Conservation (phyloP, 768 basidiomycete species). For the Leccinum fibrillosum region DNA sequence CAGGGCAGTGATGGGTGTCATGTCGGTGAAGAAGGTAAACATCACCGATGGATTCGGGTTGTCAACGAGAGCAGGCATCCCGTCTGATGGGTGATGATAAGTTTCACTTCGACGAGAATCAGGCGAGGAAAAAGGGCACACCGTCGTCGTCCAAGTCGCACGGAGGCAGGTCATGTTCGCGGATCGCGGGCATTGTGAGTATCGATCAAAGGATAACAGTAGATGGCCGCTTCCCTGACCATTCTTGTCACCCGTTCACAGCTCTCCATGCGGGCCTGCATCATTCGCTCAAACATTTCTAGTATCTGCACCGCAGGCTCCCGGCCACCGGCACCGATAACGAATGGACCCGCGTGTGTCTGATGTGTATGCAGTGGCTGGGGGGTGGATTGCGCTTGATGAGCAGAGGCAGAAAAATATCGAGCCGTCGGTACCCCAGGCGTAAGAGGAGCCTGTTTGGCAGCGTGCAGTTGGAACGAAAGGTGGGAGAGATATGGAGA, state of each 20-base stretch:
- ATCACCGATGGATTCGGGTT: constrained; percentile 49
- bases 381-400: constrained; percentile 1
- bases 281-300: constrained; percentile 67
- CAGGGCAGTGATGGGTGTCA: constrained; percentile 51
- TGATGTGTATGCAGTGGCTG: constrained; percentile 13
- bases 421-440: constrained; percentile 10
- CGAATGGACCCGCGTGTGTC: constrained; percentile 20
- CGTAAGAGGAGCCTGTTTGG: constrained; percentile 11
- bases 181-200: no score
- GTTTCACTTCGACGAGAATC: no score
- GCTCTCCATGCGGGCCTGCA: constrained; percentile 74
- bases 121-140: no score
- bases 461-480: constrained; percentile 24
- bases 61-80: constrained; percentile 52
- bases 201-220: no score
- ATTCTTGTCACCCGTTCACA: constrained; percentile 64
- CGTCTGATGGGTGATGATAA: constrained; percentile 37
- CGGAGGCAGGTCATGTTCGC: no score
- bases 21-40: constrained; percentile 63
- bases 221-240: constrained; percentile 34
- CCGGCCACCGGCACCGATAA: constrained; percentile 29
- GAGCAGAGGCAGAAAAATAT: constrained; percentile 11
- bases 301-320: constrained; percentile 53
- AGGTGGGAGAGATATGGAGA: constrained; percentile 32
- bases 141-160: no score